Evolutionary conservation across 2,329 filamentous ascomycete species (phyloP).

Genomic region (Nigrospora sphaerica): DNA sequence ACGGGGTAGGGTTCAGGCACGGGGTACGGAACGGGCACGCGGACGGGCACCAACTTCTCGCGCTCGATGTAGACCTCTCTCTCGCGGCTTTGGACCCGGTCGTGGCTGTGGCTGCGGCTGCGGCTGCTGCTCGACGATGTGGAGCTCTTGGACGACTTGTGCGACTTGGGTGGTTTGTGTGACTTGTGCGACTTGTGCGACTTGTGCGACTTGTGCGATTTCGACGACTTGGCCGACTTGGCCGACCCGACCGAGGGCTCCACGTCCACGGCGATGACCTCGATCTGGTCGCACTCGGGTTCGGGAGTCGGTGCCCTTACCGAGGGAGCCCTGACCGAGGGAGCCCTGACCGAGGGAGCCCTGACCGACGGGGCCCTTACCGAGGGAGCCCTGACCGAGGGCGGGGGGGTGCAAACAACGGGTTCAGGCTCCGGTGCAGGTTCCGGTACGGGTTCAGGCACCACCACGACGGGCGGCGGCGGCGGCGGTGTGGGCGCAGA

Average conservation of each 20-base stretch:
- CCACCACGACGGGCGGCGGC: neutral
- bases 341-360: slow-evolving; percentile 5
- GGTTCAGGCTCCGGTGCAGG: slow-evolving; percentile 10
- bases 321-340: slow-evolving; percentile 3
- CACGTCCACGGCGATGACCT: slow-evolving; percentile 35
- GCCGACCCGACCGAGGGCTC: slow-evolving; percentile 22
- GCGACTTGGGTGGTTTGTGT: slow-evolving; percentile 3
- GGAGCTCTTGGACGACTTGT: slow-evolving; percentile 13
- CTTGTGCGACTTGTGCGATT: slow-evolving; percentile 11
- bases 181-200: slow-evolving; percentile 6
- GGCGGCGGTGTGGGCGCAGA: slow-evolving; percentile 3
- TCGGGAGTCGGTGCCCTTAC: slow-evolving; percentile 1
- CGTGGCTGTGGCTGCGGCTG: slow-evolving; percentile 19
- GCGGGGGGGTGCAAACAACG: slow-evolving; percentile 9
- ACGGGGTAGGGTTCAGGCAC: slow-evolving; percentile 33
- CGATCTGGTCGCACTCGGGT: slow-evolving; percentile 22
- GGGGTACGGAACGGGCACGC: slow-evolving; percentile 30
- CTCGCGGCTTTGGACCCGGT: slow-evolving; percentile 20
- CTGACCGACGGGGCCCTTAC: neutral
- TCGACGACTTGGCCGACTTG: slow-evolving; percentile 24
- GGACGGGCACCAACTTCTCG: slow-evolving; percentile 38
- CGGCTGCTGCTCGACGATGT: slow-evolving; percentile 16
- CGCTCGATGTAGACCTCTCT: slow-evolving; percentile 45
- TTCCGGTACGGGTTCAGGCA: slow-evolving; percentile 6
- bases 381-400: slow-evolving; percentile 2